Conservation (phyloP, 345 rosid genomes). For the Toxicodendron radicans region DNA sequence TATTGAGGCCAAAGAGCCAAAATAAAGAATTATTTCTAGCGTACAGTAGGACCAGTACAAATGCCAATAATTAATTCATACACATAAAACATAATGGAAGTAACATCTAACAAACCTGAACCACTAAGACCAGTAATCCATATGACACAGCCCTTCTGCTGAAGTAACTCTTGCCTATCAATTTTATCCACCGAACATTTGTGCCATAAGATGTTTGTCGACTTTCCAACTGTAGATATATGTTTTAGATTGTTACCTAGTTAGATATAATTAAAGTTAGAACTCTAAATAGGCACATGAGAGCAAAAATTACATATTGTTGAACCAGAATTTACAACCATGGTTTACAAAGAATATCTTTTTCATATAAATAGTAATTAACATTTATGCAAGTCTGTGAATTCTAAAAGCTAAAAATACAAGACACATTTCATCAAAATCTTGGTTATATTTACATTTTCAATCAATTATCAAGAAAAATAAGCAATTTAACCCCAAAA, state of each 20-base stretch:
- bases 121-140: conserved; percentile 91
- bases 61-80: conserved; percentile 4
- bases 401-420: neutral
- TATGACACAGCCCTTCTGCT: conserved; percentile 75
- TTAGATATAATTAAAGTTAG: conserved; percentile 30
- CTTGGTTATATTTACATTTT: neutral
- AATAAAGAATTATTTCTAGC: neutral
- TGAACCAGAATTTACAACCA: conserved; percentile 2
- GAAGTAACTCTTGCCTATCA: conserved; percentile 58
- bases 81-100: neutral
- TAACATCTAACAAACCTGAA: conserved; percentile 54
- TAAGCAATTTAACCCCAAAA: neutral
- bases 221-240: conserved; percentile 42
- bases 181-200: conserved; percentile 50
- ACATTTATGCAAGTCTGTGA: neutral
- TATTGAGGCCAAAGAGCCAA: neutral
- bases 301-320: conserved; percentile 1
- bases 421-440: neutral
- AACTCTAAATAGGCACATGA: conserved; percentile 8
- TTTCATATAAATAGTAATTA: neutral
- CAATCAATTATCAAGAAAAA: neutral
- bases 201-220: conserved; percentile 77
- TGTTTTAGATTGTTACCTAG: conserved; percentile 52
- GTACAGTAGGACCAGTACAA: neutral
- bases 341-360: neutral